A percentile compares a stretch with the other conserved stretches of the same genome.
Evolutionary conservation across 2,329 filamentous ascomycete genomes (phyloP).

Genomic region (Neonectria punicea): DNA sequence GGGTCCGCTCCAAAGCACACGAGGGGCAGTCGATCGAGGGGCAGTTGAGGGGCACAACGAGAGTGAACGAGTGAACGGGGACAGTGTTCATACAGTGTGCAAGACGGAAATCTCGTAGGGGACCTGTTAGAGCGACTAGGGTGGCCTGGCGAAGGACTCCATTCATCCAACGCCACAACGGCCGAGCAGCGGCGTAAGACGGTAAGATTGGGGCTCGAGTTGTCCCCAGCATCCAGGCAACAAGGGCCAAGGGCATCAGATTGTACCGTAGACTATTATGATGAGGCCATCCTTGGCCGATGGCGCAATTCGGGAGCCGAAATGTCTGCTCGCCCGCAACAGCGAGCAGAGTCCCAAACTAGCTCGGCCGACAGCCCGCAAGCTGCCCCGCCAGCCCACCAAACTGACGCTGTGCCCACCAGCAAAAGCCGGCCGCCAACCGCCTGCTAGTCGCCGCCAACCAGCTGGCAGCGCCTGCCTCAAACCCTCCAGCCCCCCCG

Average conservation of each 20-base stretch:
- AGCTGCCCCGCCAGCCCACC: slow-evolving; percentile 31
- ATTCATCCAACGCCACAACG: neutral
- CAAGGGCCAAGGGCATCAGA: slow-evolving; percentile 16
- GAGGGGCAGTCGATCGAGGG: slow-evolving; percentile 1
- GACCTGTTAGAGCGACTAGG: neutral
- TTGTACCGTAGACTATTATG: slow-evolving; percentile 17
- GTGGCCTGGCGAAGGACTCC: neutral
- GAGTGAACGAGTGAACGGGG: neutral
- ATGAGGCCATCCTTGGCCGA: slow-evolving; percentile 34
- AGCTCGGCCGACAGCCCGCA: slow-evolving; percentile 43
- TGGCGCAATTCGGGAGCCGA: slow-evolving; percentile 45
- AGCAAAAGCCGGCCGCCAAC: slow-evolving; percentile 39
- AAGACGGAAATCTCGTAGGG: neutral
- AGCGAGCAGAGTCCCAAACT: slow-evolving; percentile 27
- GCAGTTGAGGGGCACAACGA: neutral
- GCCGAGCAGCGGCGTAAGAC: slow-evolving; percentile 17
- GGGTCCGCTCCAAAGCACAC: slow-evolving; percentile 3
- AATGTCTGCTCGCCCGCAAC: slow-evolving; percentile 25
- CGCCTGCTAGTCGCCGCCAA: slow-evolving; percentile 7
- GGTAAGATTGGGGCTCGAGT: neutral
- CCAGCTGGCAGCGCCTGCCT: neutral
- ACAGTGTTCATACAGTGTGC: neutral
- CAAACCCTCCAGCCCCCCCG: slow-evolving; percentile 34
- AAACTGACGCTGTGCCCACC: slow-evolving; percentile 10
- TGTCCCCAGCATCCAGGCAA: slow-evolving; percentile 14